These are phyloP conservation scores for Diutina neorugosa DNA, from an alignment of 1,139 yeast species.

Conservation along the genomic window DNA sequence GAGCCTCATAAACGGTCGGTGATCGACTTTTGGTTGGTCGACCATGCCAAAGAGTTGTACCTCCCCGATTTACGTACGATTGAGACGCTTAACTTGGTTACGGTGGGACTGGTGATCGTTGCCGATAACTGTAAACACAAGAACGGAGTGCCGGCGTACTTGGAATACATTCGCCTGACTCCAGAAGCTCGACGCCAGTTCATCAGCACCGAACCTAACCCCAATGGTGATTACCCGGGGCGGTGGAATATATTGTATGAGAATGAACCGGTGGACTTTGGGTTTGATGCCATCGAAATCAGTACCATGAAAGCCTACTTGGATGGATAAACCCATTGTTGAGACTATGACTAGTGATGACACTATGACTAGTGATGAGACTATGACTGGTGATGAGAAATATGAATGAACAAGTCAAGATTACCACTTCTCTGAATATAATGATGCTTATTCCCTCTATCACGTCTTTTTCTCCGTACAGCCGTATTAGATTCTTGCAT, in stretches of 20 bases:
- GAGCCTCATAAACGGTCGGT: slow-evolving; percentile 5
- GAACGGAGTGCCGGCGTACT: slow-evolving; percentile 32
- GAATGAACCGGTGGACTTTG: slow-evolving; percentile 12
- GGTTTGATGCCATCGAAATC: neutral
- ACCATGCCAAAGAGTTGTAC: slow-evolving; percentile 28
- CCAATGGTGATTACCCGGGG: slow-evolving; percentile 22
- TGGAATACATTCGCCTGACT: slow-evolving; percentile 23
- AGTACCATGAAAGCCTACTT: neutral
- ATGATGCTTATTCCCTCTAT: no score
- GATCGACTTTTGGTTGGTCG: slow-evolving; percentile 28
- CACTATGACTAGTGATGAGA: no score
- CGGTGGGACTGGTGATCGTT: slow-evolving; percentile 26
- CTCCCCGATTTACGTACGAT: slow-evolving; percentile 31
- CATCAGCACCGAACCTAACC: slow-evolving; percentile 15
- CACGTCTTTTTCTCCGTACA: no score
- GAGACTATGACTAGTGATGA: neutral
- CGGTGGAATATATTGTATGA: slow-evolving; percentile 35
- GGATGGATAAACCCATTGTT: neutral
- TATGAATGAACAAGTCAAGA: no score
- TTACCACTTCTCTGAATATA: no score
- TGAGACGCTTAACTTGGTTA: slow-evolving; percentile 27
- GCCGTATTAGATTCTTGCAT: no score
- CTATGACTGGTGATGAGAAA: no score
- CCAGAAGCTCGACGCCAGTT: slow-evolving; percentile 24
- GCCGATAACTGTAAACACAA: slow-evolving; percentile 24